Conservation (phyloP, 306 rosid species). For the Acmispon strigosus region DNA sequence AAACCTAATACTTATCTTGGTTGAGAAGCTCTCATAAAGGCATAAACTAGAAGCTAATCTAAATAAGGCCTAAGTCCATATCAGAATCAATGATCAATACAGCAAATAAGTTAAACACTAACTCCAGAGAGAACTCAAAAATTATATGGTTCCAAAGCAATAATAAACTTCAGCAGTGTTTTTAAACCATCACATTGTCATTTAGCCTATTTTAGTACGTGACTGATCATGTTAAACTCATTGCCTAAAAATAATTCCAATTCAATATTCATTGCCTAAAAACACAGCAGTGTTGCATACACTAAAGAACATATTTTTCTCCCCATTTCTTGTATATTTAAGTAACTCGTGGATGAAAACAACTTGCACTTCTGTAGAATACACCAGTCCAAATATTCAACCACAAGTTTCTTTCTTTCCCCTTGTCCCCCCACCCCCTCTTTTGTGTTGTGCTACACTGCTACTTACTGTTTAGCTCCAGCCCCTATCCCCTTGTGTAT, state of each 20-base stretch:
- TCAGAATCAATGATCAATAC: conserved; percentile 11
- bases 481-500: no score
- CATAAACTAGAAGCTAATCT: no score
- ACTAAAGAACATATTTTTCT: background rate
- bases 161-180: background rate
- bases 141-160: background rate
- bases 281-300: background rate
- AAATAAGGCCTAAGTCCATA: background rate
- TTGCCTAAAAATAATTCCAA: background rate
- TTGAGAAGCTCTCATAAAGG: no score
- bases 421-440: background rate
- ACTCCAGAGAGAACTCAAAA: background rate
- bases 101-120: background rate
- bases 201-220: background rate
- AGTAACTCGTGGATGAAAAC: background rate
- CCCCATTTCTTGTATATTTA: background rate
- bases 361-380: background rate
- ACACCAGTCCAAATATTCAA: background rate
- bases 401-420: background rate
- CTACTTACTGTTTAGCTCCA: background rate
- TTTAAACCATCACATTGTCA: background rate
- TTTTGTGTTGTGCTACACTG: background rate
- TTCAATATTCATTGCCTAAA: background rate
- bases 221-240: background rate
- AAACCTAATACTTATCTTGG: no score